A percentile compares a stretch with the other conserved stretches of the same genome.
These are phyloP conservation scores for Candida neerlandica DNA, from an alignment of 1,139 yeast genomes.

Conservation along the genomic window DNA sequence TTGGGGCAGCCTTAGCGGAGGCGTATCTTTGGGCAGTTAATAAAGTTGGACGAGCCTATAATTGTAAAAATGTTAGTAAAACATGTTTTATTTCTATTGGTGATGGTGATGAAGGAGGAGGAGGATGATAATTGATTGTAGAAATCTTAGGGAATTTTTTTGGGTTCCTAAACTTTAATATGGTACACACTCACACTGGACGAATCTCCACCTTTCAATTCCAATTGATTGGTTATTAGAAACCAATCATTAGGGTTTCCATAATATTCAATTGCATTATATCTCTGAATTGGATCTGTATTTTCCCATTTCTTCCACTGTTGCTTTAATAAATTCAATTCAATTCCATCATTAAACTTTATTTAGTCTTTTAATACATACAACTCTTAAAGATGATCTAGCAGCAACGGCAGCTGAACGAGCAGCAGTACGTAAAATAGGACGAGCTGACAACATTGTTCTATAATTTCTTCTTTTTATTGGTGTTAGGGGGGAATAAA, in stretches of 20 bases:
- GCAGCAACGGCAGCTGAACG: conserved; percentile 74
- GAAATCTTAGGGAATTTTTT: too few species aligned
- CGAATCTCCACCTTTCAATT: too few species aligned
- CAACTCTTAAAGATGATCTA: conserved; percentile 58
- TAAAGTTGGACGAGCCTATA: conserved; percentile 73
- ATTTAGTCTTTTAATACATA: conserved; percentile 50
- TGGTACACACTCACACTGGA: too few species aligned
- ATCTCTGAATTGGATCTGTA: neutral
- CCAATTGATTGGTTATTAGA: too few species aligned
- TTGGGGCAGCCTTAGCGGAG: conserved; percentile 97
- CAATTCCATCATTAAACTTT: too few species aligned
- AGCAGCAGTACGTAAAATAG: conserved; percentile 80
- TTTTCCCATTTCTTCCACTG: neutral
- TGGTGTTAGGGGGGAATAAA: conserved; percentile 8
- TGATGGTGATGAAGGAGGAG: neutral
- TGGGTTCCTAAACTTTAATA: too few species aligned
- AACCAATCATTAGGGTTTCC: too few species aligned
- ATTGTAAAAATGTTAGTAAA: conserved; percentile 17
- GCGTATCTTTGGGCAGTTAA: conserved; percentile 77
- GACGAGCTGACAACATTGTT: conserved; percentile 78
- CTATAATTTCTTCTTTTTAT: conserved; percentile 11
- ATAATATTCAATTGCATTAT: neutral
- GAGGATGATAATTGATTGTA: too few species aligned
- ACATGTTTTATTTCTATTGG: neutral
- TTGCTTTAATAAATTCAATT: neutral